Conservation (phyloP, 768 basidiomycete genomes). For the Lenzites betulinus region DNA sequence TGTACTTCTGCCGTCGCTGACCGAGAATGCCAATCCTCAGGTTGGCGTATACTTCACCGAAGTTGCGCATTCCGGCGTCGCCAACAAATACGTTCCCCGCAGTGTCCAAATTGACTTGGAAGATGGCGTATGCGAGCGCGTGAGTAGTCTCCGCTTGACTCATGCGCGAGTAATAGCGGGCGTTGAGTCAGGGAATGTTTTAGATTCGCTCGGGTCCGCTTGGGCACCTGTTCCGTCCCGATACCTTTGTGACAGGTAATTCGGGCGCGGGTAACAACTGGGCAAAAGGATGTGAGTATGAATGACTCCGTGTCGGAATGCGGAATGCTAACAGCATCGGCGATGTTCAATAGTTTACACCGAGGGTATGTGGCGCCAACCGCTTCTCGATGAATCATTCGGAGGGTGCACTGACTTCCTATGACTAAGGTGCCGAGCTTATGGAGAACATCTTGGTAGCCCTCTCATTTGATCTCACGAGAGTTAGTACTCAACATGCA, state of each 20-base stretch:
- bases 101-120: constrained; percentile 92
- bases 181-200: background rate
- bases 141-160: constrained; percentile 41
- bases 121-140: constrained; percentile 78
- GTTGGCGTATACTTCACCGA: constrained; percentile 84
- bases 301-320: background rate
- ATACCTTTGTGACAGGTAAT: constrained; percentile 72
- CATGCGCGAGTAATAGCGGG: background rate
- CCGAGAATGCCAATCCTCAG: constrained; percentile 36
- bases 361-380: constrained; percentile 57
- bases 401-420: background rate
- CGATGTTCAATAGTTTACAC: constrained; percentile 65
- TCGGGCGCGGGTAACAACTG: constrained; percentile 88
- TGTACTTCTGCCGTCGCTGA: background rate
- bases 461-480: background rate
- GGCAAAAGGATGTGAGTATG: constrained; percentile 87
- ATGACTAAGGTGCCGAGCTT: constrained; percentile 76
- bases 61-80: constrained; percentile 47
- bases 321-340: constrained; percentile 22
- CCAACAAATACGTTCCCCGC: constrained; percentile 83
- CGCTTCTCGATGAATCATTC: background rate
- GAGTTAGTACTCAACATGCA: background rate
- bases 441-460: constrained; percentile 77
- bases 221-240: constrained; percentile 82
- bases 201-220: constrained; percentile 70